Conservation (phyloP, 2,329 filamentous ascomycete species). For the Pseudocercospora cruenta region DNA sequence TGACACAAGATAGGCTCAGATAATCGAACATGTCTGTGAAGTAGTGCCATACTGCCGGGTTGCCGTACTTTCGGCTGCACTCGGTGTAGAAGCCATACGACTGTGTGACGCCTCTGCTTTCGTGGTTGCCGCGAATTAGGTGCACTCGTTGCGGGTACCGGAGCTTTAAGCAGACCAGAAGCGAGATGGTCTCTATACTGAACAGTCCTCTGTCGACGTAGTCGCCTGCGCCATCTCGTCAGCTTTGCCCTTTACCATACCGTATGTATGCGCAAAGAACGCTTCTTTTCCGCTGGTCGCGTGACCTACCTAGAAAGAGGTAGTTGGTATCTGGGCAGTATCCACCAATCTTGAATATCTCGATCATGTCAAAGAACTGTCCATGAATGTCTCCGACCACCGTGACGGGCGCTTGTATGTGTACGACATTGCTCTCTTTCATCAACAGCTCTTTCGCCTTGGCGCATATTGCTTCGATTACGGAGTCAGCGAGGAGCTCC, state of each 20-base stretch:
- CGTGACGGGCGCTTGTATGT: slow-evolving; percentile 92
- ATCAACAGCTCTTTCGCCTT: slow-evolving; percentile 98
- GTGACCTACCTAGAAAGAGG: slow-evolving; percentile 78
- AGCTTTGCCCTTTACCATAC: slow-evolving; percentile 8
- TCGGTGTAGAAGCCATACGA: slow-evolving; percentile 99
- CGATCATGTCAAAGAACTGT: slow-evolving; percentile 98
- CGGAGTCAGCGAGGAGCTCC: slow-evolving; percentile 93
- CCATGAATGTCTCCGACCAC: slow-evolving; percentile 98
- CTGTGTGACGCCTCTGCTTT: slow-evolving; percentile 95
- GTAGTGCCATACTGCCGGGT: slow-evolving; percentile 98
- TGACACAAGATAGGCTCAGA: slow-evolving; percentile 92
- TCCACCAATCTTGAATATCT: slow-evolving; percentile 98
- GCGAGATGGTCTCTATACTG: slow-evolving; percentile 96
- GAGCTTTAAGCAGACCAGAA: slow-evolving; percentile 95
- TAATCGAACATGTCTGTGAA: slow-evolving; percentile 99
- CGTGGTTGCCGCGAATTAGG: slow-evolving; percentile 95
- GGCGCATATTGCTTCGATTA: slow-evolving; percentile 98
- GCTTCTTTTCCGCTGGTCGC: slow-evolving; percentile 18
- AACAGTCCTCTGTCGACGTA: slow-evolving; percentile 85
- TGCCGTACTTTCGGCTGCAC: slow-evolving; percentile 96
- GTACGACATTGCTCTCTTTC: slow-evolving; percentile 99
- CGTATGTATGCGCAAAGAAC: neutral
- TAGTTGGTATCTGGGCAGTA: slow-evolving; percentile 99
- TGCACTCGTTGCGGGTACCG: slow-evolving; percentile 95
- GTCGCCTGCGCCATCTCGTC: slow-evolving; percentile 64